Base-by-base conservation (phyloP, 805 yeast species). In the Starmerella tilneyi region DNA sequence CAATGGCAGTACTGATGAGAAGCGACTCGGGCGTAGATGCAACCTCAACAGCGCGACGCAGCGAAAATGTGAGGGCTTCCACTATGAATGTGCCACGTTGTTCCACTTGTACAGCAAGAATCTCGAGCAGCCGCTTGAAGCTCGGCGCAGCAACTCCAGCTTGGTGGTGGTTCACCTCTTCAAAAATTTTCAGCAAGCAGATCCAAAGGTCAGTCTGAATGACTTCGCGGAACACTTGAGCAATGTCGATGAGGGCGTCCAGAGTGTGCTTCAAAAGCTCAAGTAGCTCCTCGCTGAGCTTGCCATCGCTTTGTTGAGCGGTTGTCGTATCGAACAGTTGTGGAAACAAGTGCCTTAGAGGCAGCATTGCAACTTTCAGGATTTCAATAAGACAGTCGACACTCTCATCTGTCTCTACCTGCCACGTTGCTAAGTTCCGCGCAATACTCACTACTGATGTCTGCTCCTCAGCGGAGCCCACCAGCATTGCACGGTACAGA, bases 321-420 rank as follows among this genome's bases (percentile, higher is more conserved):
- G 41, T 26, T 3, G 24, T 21, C 9, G 45, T n/a, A 23, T 69
- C 71, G 45, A 73, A 71, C 32, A 79, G 64, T 43, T 77, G 73
- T 8, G 94, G 88, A 34, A 81, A 62, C 8, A 72, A 63, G 24
- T 67, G 70, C 22, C 79, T 71, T 15, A 86, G 63, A 0, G 84
- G 79, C 17, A 79, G 67, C 66, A 82, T 69, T 15, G 75, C 73
- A 5, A 86, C 71, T 50, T 95, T 70, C 41, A 86, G 63, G 21
- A 88, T 66, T 58, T 89, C 96, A 60, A 89, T 84, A 35, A 85
- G 64, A 56, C 83, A 84, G 54, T 84, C 94, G 44, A 83, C 79
- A 42, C 78, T 79, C 23, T 67, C 69, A 9, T 72, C 75, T 22
- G 44, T 53, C 44, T 48, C 65, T 22, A 71, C 65, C 53, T 71